These are phyloP conservation scores for Quercus parvula DNA, from an alignment of 306 rosid genomes.

Conservation along the genomic window DNA sequence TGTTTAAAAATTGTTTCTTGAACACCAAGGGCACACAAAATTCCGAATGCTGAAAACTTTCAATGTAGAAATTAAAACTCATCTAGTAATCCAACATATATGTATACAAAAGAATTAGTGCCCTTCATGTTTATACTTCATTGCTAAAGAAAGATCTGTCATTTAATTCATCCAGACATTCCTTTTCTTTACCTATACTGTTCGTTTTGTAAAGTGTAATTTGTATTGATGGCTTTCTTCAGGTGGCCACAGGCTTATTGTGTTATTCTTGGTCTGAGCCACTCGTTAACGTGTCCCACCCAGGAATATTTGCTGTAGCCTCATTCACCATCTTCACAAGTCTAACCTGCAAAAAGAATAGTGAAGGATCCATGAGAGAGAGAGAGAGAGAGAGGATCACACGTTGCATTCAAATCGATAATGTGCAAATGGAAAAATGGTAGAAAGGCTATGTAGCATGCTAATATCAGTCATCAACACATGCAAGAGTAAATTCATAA, in stretches of 20 bases:
- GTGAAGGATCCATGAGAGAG: neutral
- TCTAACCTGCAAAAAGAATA: constrained; percentile 48
- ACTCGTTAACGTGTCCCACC: constrained; percentile 51
- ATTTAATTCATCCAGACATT: constrained; percentile 21
- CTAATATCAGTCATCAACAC: no score
- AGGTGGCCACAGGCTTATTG: constrained; percentile 7
- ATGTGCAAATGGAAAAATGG: neutral
- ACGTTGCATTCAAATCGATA: neutral
- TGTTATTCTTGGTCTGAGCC: constrained; percentile 22
- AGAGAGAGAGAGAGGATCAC: neutral
- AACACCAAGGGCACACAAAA: no score
- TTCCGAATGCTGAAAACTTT: neutral
- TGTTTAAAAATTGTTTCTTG: no score
- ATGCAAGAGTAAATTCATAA: no score
- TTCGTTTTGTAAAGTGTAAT: constrained; percentile 24
- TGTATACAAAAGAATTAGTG: constrained; percentile 38
- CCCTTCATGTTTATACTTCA: constrained; percentile 3
- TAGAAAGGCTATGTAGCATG: no score
- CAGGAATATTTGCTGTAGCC: constrained; percentile 68
- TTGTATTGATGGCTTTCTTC: constrained; percentile 19
- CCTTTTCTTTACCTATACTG: constrained; percentile 16
- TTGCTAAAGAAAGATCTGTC: constrained; percentile 15
- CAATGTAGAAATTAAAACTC: neutral
- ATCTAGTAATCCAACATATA: neutral
- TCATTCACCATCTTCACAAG: constrained; percentile 83